Base-by-base conservation (phyloP, 129 eudicot genomes). In the sunflower (Helianthus annuus) region DNA sequence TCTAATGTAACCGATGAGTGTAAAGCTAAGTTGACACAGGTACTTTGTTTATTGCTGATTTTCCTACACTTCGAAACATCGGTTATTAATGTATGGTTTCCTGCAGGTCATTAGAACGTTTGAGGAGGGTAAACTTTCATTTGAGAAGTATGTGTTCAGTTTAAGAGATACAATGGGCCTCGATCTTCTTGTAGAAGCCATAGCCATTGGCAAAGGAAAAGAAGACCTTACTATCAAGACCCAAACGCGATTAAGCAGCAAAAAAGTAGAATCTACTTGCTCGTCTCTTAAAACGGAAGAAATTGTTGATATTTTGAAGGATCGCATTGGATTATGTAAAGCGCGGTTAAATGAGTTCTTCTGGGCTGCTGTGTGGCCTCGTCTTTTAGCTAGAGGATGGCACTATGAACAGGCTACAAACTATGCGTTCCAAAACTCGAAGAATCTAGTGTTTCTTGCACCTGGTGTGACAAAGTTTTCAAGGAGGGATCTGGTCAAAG, bases 291-390 rank as follows among this genome's bases (percentile, higher is more conserved):
- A 82, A 66, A 67, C 73, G n/a, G 65, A 73, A 12, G 87, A 87
- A 70, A 82, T 84, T 10, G 59, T 82, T 17, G 61, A 75, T 32
- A 66, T 75, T 16, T 79, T 87, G 48, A 87, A 87, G 4, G 82
- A 81, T 38, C 76, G 81, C n/a, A 74, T 79, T 15, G 85, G 85
- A 12, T 68, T 87, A 32, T 82, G 84, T 66, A 82, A 87, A 77
- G 82, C 74, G 10, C 69, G 83, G 49, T 68, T 87, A 13, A 78
- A 55, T 15, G 93, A 87, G 29, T 72, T 87, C 38, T 87, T 87
- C 56, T 87, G 93, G 93, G 87, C 78, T 22, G 87, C 85, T 14
- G 87, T 87, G 10, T 87, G 89, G 93, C 93, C 93, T 27, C 93
- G 93, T n/a, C 79, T 87, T 16, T 73, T 82, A 48, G 93, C 85